Conservation (phyloP, 2,329 filamentous ascomycete genomes). For the Fusarium haematococcum region DNA sequence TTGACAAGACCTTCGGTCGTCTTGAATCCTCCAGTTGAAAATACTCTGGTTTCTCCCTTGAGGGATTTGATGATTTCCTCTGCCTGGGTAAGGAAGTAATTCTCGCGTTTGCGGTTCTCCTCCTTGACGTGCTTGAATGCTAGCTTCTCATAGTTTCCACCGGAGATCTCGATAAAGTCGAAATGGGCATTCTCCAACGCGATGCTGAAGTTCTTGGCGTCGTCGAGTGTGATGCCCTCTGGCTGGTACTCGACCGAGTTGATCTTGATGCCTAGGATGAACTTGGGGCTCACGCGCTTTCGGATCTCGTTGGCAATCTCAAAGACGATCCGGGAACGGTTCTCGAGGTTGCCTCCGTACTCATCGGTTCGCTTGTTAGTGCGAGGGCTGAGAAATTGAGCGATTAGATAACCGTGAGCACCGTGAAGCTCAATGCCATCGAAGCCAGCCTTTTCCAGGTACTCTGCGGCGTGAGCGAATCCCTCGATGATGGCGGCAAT, state of each 20-base stretch:
- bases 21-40: constrained; percentile 33
- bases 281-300: constrained; percentile 53
- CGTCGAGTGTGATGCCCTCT: constrained; percentile 62
- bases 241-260: constrained; percentile 66
- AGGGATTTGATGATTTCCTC: constrained; percentile 56
- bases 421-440: constrained; percentile 33
- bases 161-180: constrained; percentile 68
- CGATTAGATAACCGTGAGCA: constrained; percentile 57
- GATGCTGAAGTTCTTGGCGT: constrained; percentile 59
- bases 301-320: constrained; percentile 59
- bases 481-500: constrained; percentile 25
- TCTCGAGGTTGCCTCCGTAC: constrained; percentile 59
- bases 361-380: constrained; percentile 63
- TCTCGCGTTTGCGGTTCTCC: constrained; percentile 63
- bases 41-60: constrained; percentile 25
- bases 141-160: constrained; percentile 68
- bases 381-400: constrained; percentile 59
- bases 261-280: constrained; percentile 65
- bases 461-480: constrained; percentile 55
- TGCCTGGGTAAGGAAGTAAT: constrained; percentile 70
- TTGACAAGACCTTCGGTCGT: constrained; percentile 14
- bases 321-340: constrained; percentile 57
- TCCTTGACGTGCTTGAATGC: constrained; percentile 64
- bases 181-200: constrained; percentile 61
- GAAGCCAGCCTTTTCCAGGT: constrained; percentile 47